A percentile compares a stretch with the other conserved stretches of the same genome.
Evolutionary conservation across 345 rosid genomes (phyloP).

Genomic region (Noccaea caerulescens): DNA sequence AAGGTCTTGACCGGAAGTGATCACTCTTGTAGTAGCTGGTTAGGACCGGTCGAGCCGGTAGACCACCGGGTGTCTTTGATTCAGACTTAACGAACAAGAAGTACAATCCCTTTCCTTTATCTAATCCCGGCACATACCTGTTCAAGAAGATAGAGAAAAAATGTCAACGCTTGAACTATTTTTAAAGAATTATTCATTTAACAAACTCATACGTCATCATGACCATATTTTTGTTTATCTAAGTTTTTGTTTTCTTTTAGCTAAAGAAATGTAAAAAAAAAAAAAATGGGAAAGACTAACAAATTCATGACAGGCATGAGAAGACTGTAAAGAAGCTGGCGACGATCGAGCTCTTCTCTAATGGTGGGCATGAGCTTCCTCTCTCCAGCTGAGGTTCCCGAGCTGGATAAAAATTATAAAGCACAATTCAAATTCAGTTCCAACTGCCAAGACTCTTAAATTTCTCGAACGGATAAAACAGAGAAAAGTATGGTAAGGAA

Average conservation of each 20-base stretch:
- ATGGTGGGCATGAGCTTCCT: slow-evolving; percentile 97
- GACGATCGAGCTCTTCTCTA: slow-evolving; percentile 87
- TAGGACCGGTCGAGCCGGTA: slow-evolving; percentile 84
- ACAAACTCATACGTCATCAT: slow-evolving; percentile 9
- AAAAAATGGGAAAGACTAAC: slow-evolving; percentile 48
- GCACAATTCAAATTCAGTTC: not conserved
- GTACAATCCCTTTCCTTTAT: slow-evolving; percentile 90
- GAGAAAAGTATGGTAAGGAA: slow-evolving; percentile 26
- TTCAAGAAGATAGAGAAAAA: slow-evolving; percentile 7
- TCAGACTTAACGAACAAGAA: slow-evolving; percentile 90
- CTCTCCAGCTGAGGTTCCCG: slow-evolving; percentile 98
- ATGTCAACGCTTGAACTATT: slow-evolving; percentile 34
- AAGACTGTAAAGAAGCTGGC: slow-evolving; percentile 83
- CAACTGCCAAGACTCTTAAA: not conserved
- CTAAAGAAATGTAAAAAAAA: not conserved
- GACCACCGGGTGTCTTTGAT: slow-evolving; percentile 85
- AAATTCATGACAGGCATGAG: slow-evolving; percentile 99
- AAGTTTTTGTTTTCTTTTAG: slow-evolving; percentile 8
- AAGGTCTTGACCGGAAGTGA: slow-evolving; percentile 81
- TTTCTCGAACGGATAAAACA: too few species aligned
- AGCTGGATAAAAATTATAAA: slow-evolving; percentile 48
- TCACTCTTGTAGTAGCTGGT: slow-evolving; percentile 98
- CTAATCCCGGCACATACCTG: slow-evolving; percentile 85
- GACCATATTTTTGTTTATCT: not conserved
- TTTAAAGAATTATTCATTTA: not conserved